These are phyloP conservation scores for Mycena galopus DNA, from an alignment of 768 basidiomycete species.

Conservation along the genomic window DNA sequence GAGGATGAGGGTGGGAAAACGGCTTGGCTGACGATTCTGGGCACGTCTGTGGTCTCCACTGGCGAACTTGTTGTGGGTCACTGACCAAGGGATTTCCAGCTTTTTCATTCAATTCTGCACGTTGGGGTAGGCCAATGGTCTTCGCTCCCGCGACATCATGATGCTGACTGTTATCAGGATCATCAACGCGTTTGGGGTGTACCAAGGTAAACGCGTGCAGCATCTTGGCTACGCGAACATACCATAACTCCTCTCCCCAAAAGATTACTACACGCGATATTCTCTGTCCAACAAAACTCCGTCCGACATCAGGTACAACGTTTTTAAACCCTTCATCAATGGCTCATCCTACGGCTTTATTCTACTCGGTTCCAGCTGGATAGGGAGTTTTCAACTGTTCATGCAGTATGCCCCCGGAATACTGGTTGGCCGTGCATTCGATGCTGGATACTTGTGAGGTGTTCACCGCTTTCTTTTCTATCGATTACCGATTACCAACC, in stretches of 20 bases:
- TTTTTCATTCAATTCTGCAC: constrained; percentile 34
- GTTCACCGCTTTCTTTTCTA: not conserved
- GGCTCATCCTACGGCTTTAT: not conserved
- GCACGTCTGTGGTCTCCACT: constrained; percentile 20
- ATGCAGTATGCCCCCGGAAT: constrained; percentile 32
- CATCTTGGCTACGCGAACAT: no score
- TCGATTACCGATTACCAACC: not conserved
- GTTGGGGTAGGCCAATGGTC: constrained; percentile 6
- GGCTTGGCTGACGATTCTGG: constrained; percentile 28
- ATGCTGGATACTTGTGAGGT: constrained; percentile 31
- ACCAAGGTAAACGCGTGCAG: no score
- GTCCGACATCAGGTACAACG: constrained; percentile 23
- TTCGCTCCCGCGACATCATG: not conserved
- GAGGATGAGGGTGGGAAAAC: constrained; percentile 1
- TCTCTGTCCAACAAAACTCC: constrained; percentile 25
- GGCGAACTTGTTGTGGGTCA: not conserved
- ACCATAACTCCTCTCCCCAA: no score
- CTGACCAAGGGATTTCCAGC: not conserved
- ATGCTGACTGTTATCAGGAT: constrained; percentile 6
- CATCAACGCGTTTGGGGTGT: constrained; percentile 29
- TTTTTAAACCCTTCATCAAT: not conserved
- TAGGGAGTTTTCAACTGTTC: constrained; percentile 29
- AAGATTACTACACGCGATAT: constrained; percentile 31
- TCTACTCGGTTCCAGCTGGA: constrained; percentile 12
- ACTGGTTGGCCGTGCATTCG: constrained; percentile 26